These are phyloP conservation scores for Deuterostichococcus epilithicus DNA, from an alignment of 139 green algal genomes.

Conservation along the genomic window DNA sequence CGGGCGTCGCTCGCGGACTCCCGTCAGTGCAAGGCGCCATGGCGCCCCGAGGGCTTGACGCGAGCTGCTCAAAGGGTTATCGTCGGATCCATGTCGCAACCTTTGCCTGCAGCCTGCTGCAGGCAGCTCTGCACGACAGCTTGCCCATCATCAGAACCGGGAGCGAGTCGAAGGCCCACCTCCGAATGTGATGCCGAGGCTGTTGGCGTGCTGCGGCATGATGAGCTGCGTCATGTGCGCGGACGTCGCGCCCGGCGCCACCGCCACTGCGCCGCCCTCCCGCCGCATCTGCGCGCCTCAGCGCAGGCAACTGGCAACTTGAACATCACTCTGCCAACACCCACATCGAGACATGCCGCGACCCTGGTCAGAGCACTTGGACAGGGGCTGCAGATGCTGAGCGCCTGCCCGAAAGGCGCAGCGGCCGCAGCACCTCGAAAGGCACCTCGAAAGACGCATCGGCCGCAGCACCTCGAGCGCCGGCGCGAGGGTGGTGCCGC, in stretches of 20 bases:
- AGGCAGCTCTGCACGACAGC: too few relatives aligned
- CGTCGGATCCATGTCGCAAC: too few relatives aligned
- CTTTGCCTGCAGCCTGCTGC: too few relatives aligned
- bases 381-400: not conserved
- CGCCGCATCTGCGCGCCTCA: slow-evolving; percentile 1
- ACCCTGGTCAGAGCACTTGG: not conserved
- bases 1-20: too few relatives aligned
- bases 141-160: too few relatives aligned
- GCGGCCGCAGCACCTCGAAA: too few relatives aligned
- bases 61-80: too few relatives aligned
- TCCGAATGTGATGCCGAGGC: slow-evolving; percentile 76
- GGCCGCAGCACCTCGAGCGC: slow-evolving; percentile 32
- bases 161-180: too few relatives aligned
- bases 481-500: slow-evolving; percentile 55
- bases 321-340: not conserved
- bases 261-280: not conserved
- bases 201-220: slow-evolving; percentile 82
- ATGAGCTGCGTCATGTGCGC: slow-evolving; percentile 77
- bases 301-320: not conserved
- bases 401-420: too few relatives aligned
- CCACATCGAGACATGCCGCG: not conserved
- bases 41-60: too few relatives aligned
- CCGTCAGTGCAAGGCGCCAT: too few relatives aligned
- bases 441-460: not conserved
- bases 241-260: slow-evolving; percentile 49